These are phyloP conservation scores for Deinandra increscens DNA, from an alignment of 129 eudicot species.

Conservation along the genomic window DNA sequence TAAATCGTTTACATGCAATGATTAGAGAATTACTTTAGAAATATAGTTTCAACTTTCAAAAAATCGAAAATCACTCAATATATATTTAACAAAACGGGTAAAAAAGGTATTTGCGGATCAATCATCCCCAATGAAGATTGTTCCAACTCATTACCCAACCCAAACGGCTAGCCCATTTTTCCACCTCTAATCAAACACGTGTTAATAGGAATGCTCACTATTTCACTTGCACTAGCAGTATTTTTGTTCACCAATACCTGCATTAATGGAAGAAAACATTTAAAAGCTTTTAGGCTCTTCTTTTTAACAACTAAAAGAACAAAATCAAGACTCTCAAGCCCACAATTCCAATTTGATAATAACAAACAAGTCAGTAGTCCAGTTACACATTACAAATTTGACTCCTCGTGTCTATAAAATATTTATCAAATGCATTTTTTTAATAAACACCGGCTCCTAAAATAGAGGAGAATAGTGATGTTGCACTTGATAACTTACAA, in stretches of 20 bases:
- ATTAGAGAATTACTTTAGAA: background rate
- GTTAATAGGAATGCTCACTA: constrained; percentile 50
- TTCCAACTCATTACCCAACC: background rate
- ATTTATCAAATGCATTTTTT: background rate
- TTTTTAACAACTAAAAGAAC: constrained; percentile 5
- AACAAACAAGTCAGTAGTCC: background rate
- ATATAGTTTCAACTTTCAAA: background rate
- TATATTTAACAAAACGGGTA: background rate
- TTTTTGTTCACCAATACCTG: constrained; percentile 95
- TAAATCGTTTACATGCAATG: background rate
- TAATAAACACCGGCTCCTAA: background rate
- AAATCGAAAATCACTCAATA: background rate
- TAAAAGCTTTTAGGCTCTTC: background rate
- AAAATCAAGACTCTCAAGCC: constrained; percentile 6
- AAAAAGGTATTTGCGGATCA: background rate
- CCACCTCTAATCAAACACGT: background rate
- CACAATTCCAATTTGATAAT: background rate
- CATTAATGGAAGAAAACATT: constrained; percentile 19
- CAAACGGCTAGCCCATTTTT: background rate
- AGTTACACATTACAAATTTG: background rate
- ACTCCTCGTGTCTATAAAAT: background rate
- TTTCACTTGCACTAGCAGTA: constrained; percentile 99
- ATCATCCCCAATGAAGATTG: background rate
- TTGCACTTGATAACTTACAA: constrained; percentile 47
- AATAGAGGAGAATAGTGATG: background rate